Conservation (phyloP, 768 basidiomycete genomes). For the Kwoniella shandongensis region DNA sequence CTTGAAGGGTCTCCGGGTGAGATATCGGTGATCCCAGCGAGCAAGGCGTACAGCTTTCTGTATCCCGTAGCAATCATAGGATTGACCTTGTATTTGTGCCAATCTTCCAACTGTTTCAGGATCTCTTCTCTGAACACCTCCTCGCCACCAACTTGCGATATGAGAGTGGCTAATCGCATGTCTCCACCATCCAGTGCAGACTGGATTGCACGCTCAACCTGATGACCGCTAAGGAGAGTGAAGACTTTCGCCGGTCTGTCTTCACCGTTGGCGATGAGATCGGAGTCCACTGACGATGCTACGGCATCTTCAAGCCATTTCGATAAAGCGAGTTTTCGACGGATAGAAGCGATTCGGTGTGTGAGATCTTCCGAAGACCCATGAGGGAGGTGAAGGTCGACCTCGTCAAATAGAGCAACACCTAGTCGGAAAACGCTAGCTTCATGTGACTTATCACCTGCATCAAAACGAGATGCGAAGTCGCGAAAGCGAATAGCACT, state of each 20-base stretch:
- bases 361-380: constrained; percentile 55
- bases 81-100: constrained; percentile 76
- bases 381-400: constrained; percentile 65
- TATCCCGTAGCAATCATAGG: constrained; percentile 66
- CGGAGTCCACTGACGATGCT: constrained; percentile 67
- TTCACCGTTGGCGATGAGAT: constrained; percentile 61
- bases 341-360: constrained; percentile 63
- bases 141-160: constrained; percentile 78
- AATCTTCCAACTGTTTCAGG: constrained; percentile 71
- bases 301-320: constrained; percentile 80
- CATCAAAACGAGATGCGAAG: constrained; percentile 69
- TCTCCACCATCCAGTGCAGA: constrained; percentile 72
- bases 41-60: constrained; percentile 76
- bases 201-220: constrained; percentile 78
- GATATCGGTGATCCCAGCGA: constrained; percentile 71
- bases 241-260: constrained; percentile 61
- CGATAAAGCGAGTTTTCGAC: constrained; percentile 76
- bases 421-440: constrained; percentile 85
- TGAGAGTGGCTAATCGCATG: constrained; percentile 79
- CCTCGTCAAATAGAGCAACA: constrained; percentile 79
- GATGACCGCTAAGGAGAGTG: constrained; percentile 78
- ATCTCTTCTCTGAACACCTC: constrained; percentile 71
- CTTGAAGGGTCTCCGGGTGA: constrained; percentile 60
- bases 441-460: constrained; percentile 70
- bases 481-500: constrained; percentile 71